Evolutionary conservation across 768 basidiomycete genomes (phyloP).

Genomic region (Mycena chlorophos): DNA sequence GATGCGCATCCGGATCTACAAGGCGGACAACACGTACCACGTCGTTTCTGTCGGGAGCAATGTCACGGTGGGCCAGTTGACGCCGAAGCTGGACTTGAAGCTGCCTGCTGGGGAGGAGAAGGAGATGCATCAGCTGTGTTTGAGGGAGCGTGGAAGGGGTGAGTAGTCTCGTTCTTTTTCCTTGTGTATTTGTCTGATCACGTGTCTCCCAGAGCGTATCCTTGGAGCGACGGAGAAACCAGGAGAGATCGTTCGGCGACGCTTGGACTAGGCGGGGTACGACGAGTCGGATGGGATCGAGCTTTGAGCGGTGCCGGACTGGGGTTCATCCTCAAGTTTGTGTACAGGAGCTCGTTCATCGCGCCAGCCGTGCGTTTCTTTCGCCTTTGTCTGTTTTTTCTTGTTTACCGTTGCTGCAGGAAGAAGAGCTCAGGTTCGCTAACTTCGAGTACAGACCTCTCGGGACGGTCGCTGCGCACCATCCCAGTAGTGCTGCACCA

Average conservation of each 20-base stretch:
- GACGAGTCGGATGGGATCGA: constrained; percentile 77
- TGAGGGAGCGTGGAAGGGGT: constrained; percentile 79
- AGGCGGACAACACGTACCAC: constrained; percentile 70
- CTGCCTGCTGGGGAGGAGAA: constrained; percentile 37
- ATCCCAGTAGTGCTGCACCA: constrained; percentile 86
- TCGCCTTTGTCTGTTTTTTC: not conserved
- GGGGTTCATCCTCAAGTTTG: constrained; percentile 83
- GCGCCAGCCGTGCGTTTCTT: constrained; percentile 56
- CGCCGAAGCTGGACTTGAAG: constrained; percentile 20
- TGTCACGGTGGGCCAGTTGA: constrained; percentile 43
- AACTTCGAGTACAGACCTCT: constrained; percentile 78
- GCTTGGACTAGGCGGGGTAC: constrained; percentile 89
- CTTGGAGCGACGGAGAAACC: constrained; percentile 81
- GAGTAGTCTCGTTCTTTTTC: constrained; percentile 28
- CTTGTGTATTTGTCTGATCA: constrained; percentile 1
- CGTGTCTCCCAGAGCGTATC: constrained; percentile 66
- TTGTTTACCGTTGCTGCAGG: constrained; percentile 42
- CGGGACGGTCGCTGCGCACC: constrained; percentile 75
- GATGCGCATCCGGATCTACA: constrained; percentile 82
- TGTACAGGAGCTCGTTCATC: constrained; percentile 79
- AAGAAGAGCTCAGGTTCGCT: constrained; percentile 71
- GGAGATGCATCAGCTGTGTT: constrained; percentile 67
- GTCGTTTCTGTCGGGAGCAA: constrained; percentile 62
- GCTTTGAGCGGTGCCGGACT: constrained; percentile 77
- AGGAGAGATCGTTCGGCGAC: constrained; percentile 76